Evolutionary conservation across 2,329 filamentous ascomycete genomes (phyloP).

Genomic region (Chrysoporthe puriensis): DNA sequence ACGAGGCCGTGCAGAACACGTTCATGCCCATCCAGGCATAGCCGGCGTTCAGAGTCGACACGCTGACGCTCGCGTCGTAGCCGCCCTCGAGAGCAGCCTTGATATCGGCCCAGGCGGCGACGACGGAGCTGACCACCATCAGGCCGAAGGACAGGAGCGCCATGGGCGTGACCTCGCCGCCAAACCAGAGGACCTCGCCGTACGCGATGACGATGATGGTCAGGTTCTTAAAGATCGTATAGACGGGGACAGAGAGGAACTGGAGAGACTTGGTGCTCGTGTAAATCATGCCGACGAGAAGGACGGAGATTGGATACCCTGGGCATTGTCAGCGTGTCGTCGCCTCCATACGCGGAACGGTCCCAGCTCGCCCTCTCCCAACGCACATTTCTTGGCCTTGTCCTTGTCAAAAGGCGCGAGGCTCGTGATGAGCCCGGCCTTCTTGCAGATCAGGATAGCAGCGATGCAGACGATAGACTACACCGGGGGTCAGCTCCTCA

Average conservation of each 20-base stretch:
- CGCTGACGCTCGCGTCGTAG: slow-evolving; percentile 60
- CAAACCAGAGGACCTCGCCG: slow-evolving; percentile 97
- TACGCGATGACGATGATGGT: slow-evolving; percentile 99
- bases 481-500: slow-evolving; percentile 26
- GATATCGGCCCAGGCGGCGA: slow-evolving; percentile 97
- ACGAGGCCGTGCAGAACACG: slow-evolving; percentile 90
- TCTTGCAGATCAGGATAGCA: slow-evolving; percentile 83
- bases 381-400: slow-evolving; percentile 89
- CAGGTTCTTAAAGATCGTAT: slow-evolving; percentile 99
- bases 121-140: slow-evolving; percentile 93
- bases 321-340: slow-evolving; percentile 27
- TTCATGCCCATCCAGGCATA: slow-evolving; percentile 99
- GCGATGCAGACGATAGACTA: slow-evolving; percentile 88
- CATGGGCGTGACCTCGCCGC: slow-evolving; percentile 84
- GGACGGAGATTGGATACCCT: slow-evolving; percentile 96
- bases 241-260: slow-evolving; percentile 95
- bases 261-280: slow-evolving; percentile 94
- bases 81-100: slow-evolving; percentile 76
- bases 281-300: slow-evolving; percentile 99
- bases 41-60: slow-evolving; percentile 89
- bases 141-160: slow-evolving; percentile 91
- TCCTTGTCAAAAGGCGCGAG: slow-evolving; percentile 80
- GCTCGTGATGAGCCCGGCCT: slow-evolving; percentile 79
- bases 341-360: not conserved
- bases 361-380: not conserved